These are phyloP conservation scores for Phaeosphaeriaceae sp. DNA, from an alignment of 2,329 filamentous ascomycete genomes.

Conservation along the genomic window DNA sequence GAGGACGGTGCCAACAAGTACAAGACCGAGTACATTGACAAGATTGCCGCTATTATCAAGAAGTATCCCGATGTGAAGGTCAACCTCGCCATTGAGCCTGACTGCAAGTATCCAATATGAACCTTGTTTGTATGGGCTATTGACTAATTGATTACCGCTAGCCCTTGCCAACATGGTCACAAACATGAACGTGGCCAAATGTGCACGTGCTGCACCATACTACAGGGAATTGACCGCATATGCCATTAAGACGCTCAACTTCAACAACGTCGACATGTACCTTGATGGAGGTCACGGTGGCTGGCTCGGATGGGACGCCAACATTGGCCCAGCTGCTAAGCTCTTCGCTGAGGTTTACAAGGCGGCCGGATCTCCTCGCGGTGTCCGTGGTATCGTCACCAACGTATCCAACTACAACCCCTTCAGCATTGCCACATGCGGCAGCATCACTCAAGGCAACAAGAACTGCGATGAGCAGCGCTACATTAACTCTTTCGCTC, in stretches of 20 bases:
- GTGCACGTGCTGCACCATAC: constrained; percentile 59
- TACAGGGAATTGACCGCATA: constrained; percentile 65
- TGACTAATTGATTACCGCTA: background rate
- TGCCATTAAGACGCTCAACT: constrained; percentile 62
- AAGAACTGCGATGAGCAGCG: constrained; percentile 61
- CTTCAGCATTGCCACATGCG: constrained; percentile 54
- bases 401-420: constrained; percentile 67
- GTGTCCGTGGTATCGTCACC: constrained; percentile 61
- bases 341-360: constrained; percentile 58
- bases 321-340: constrained; percentile 59
- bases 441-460: constrained; percentile 54
- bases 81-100: constrained; percentile 56
- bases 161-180: constrained; percentile 67
- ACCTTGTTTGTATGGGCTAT: background rate
- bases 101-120: constrained; percentile 48
- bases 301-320: constrained; percentile 69
- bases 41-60: constrained; percentile 60
- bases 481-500: constrained; percentile 59
- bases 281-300: constrained; percentile 69
- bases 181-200: constrained; percentile 62
- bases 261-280: constrained; percentile 69
- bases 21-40: constrained; percentile 59
- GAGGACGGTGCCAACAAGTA: constrained; percentile 59
- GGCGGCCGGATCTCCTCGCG: constrained; percentile 53
- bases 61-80: constrained; percentile 60